A percentile compares a stretch with the other conserved stretches of the same genome.
These are phyloP conservation scores for Rhizophora mangle DNA, from an alignment of 345 rosid genomes.

Conservation along the genomic window DNA sequence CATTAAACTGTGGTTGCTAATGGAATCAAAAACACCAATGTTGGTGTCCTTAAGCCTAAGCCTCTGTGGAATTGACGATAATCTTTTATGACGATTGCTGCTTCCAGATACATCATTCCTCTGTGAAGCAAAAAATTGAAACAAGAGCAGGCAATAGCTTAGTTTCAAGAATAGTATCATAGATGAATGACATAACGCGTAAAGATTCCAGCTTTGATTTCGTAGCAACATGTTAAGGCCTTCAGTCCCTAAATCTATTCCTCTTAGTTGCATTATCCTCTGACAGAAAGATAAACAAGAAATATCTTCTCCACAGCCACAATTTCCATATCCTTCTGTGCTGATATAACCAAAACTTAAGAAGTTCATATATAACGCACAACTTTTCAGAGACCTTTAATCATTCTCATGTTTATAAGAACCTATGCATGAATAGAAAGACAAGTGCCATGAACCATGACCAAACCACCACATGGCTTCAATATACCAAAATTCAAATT, in stretches of 20 bases:
- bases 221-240: too few relatives aligned
- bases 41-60: slow-evolving; percentile 55
- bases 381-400: too few relatives aligned
- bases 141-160: slow-evolving; percentile 3
- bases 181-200: neutral
- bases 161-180: neutral
- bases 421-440: neutral
- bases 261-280: too few relatives aligned
- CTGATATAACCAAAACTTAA: neutral
- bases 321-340: too few relatives aligned
- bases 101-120: slow-evolving; percentile 85
- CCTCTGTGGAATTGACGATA: slow-evolving; percentile 56
- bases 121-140: slow-evolving; percentile 40
- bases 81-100: slow-evolving; percentile 70
- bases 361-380: neutral
- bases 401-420: neutral
- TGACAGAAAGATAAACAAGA: too few relatives aligned
- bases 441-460: neutral
- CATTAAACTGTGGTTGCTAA: slow-evolving; percentile 83
- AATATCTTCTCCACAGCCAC: too few relatives aligned
- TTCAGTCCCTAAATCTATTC: too few relatives aligned
- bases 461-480: slow-evolving; percentile 9
- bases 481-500: neutral
- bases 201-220: too few relatives aligned
- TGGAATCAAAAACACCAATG: slow-evolving; percentile 55